Conservation (phyloP, 768 basidiomycete species). For the Tulasnella sp. region DNA sequence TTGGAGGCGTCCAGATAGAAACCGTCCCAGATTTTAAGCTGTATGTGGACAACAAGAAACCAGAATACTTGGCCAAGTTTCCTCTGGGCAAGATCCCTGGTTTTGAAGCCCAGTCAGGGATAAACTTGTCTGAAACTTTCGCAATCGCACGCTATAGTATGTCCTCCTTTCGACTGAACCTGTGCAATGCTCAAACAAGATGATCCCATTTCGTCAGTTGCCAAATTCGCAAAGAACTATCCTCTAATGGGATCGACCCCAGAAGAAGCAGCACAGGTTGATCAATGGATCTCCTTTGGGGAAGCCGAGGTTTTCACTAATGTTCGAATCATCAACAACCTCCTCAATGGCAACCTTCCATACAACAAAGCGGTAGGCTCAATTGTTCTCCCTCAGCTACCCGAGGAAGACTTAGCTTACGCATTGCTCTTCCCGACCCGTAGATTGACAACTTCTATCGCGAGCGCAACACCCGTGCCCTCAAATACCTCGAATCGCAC, state of each 20-base stretch:
- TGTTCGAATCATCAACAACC: constrained; percentile 47
- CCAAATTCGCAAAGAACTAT: constrained; percentile 72
- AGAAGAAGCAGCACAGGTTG: constrained; percentile 73
- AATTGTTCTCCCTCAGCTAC: constrained; percentile 39
- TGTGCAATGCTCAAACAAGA: background rate
- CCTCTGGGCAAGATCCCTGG: constrained; percentile 76
- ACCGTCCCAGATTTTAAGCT: background rate
- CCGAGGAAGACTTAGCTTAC: background rate
- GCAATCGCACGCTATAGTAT: constrained; percentile 89
- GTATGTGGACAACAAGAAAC: constrained; percentile 34
- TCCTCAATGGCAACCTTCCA: constrained; percentile 55
- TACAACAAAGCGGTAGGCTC: constrained; percentile 81
- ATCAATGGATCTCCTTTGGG: constrained; percentile 81
- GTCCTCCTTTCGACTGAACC: constrained; percentile 45
- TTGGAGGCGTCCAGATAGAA: constrained; percentile 30
- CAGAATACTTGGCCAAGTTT: constrained; percentile 36
- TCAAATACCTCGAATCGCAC: constrained; percentile 72
- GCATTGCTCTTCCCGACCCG: constrained; percentile 36
- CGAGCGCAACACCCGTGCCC: constrained; percentile 59
- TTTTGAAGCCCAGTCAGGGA: constrained; percentile 73
- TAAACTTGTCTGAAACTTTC: constrained; percentile 73
- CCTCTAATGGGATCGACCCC: constrained; percentile 68
- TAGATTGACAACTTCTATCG: constrained; percentile 62
- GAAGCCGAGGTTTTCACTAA: constrained; percentile 63
- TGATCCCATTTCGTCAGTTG: constrained; percentile 59